Conservation (phyloP, 2,329 filamentous ascomycete species). For the Seiridium unicorne region DNA sequence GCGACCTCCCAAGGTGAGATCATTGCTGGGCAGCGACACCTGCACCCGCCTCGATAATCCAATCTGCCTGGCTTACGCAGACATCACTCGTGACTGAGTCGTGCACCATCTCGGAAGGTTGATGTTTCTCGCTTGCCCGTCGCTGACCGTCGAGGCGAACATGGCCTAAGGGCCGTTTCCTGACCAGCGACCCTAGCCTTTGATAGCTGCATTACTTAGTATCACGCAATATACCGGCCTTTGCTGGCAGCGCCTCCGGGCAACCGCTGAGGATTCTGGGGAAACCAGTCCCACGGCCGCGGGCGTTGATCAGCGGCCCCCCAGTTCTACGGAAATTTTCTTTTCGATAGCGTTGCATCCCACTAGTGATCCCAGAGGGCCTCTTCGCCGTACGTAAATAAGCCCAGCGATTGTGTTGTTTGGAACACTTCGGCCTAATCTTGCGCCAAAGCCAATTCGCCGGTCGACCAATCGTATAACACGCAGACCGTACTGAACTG, state of each 20-base stretch:
- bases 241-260: too few relatives aligned
- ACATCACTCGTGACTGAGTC: not conserved
- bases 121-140: not conserved
- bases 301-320: not conserved
- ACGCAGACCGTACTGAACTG: not conserved
- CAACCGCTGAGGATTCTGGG: not conserved
- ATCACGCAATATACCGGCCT: too few relatives aligned
- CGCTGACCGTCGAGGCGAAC: not conserved
- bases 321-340: not conserved
- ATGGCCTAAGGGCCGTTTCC: not conserved
- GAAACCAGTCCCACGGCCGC: not conserved
- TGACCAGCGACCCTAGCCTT: not conserved
- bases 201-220: too few relatives aligned
- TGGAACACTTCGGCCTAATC: conserved; percentile 6
- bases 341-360: conserved; percentile 2
- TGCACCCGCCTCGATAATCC: not conserved
- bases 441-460: conserved; percentile 1
- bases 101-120: conserved; percentile 4
- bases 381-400: not conserved
- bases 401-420: not conserved
- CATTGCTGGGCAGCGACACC: not conserved
- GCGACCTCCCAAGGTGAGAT: not conserved
- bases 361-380: not conserved
- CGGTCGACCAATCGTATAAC: not conserved
- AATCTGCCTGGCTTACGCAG: not conserved